Percentiles rank a stretch among this genome's conserved stretches.
These are phyloP conservation scores for Salix suchowensis DNA, from an alignment of 345 rosid species.

Conservation along the genomic window DNA sequence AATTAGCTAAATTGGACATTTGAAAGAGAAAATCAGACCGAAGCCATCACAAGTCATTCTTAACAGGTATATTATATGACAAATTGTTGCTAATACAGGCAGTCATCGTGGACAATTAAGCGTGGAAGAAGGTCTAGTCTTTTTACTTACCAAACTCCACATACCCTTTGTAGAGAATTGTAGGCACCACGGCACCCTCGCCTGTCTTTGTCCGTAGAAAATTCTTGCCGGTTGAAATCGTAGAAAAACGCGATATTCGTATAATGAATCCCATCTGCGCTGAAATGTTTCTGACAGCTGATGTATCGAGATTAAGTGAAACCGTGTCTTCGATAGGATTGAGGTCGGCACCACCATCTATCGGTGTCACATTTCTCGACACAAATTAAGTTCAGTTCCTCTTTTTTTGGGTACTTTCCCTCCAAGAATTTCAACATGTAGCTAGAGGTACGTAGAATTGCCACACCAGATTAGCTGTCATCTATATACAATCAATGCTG, in stretches of 20 bases:
- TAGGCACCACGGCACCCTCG: background rate
- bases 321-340: constrained; percentile 4
- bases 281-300: background rate
- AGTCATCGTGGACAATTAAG: background rate
- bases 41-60: background rate
- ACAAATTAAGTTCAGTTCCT: background rate
- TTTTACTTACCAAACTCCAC: background rate
- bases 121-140: background rate
- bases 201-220: background rate
- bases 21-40: background rate
- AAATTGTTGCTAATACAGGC: background rate
- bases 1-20: background rate
- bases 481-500: background rate
- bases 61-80: background rate
- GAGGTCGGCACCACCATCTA: constrained; percentile 15
- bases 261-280: background rate
- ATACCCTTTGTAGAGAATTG: background rate
- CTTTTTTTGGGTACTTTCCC: background rate
- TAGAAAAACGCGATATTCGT: background rate
- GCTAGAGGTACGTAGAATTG: background rate
- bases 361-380: constrained; percentile 4
- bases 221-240: background rate
- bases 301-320: background rate
- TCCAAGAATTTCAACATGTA: background rate
- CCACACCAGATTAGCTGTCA: constrained; percentile 3